Percentiles rank a stretch among this genome's conserved stretches.
These are phyloP conservation scores for Penicillium italicum DNA, from an alignment of 2,329 filamentous ascomycete species.

Conservation along the genomic window DNA sequence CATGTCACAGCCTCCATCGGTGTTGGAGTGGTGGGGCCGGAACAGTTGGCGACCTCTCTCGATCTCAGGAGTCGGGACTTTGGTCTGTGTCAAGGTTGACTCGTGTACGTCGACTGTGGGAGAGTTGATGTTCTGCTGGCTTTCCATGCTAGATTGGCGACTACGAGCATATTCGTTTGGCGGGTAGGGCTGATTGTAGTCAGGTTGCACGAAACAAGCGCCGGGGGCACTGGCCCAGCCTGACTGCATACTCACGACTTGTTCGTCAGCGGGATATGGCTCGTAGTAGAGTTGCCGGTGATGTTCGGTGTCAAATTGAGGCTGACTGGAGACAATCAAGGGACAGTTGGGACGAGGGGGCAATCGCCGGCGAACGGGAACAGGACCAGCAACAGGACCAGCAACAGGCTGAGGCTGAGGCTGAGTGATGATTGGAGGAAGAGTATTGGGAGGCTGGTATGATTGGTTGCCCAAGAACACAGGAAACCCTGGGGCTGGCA, in stretches of 20 bases:
- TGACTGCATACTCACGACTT: not conserved
- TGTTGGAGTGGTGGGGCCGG: not conserved
- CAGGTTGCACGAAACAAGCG: not conserved
- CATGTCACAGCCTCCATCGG: slow-evolving; percentile 2
- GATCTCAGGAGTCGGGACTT: not conserved
- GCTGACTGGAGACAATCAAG: slow-evolving; percentile 10
- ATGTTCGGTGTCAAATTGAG: slow-evolving; percentile 2
- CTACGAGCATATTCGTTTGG: not conserved
- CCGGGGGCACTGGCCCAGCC: not conserved
- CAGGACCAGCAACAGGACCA: not conserved
- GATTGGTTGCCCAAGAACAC: not conserved
- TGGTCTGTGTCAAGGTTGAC: not conserved
- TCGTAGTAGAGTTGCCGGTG: slow-evolving; percentile 1
- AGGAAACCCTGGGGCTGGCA: not conserved
- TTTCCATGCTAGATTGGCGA: not conserved
- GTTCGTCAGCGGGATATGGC: not conserved
- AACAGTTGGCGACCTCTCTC: slow-evolving; percentile 1
- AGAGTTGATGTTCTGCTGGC: not conserved
- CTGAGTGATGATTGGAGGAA: slow-evolving; percentile 5
- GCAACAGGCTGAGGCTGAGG: not conserved
- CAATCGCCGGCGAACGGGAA: not conserved
- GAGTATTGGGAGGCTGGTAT: not conserved
- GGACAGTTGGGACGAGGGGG: not conserved
- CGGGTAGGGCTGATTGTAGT: not conserved
- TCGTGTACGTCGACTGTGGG: not conserved